Base-by-base conservation (phyloP, 176 grass and related monocot genomes). In the Oryza nivara region DNA sequence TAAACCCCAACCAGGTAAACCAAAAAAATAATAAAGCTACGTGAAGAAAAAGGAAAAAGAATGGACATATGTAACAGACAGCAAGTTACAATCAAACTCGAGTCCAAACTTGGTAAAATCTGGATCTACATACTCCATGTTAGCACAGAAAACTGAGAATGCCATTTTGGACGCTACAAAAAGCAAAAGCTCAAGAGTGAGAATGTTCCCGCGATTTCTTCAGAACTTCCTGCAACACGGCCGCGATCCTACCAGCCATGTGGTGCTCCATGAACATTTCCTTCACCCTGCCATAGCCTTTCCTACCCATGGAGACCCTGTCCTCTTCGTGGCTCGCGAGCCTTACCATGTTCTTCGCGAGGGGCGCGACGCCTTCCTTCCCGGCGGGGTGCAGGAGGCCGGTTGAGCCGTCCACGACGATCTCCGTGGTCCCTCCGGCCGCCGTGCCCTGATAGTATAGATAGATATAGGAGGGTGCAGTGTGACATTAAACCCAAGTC, bases 261-360 rank as follows among this genome's bases (percentile, higher is more conserved):
- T 99, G 93, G 70, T 94, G 90, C n/a, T 96, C 96, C 93, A 94
- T 91, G 86, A 99, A 99, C 78, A 30, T 86, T 38, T 94, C 91
- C 67, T 88, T 95, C 28, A 96, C 89, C 72, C 93, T 88, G 66
- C 84, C 88, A 15, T 94, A 96, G 23, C 96, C 89, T 65, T 89
- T 96, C 74, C 84, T 81, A 45, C 96, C 93, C 84, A 94, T 92
- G 68, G 89, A 79, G 84, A 88, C 75, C 84, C 93, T 90, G 36
- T 78, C 75, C 74, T 96, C 89, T 4, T 83, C 86, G 47, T 89
- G 91, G 61, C 77, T 94, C 0, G 93, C 96, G 34, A 96, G 88
- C 51, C 92, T 86, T 6, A 82, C 81, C 0, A 96, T 99, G 88
- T 96, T 96, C 65, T 79, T 85, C 4, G 91, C 93, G 5, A 99